A percentile compares a stretch with the other conserved stretches of the same genome.
Evolutionary conservation across 768 basidiomycete genomes (phyloP).

Genomic region (Hemileccinum rubropunctum): DNA sequence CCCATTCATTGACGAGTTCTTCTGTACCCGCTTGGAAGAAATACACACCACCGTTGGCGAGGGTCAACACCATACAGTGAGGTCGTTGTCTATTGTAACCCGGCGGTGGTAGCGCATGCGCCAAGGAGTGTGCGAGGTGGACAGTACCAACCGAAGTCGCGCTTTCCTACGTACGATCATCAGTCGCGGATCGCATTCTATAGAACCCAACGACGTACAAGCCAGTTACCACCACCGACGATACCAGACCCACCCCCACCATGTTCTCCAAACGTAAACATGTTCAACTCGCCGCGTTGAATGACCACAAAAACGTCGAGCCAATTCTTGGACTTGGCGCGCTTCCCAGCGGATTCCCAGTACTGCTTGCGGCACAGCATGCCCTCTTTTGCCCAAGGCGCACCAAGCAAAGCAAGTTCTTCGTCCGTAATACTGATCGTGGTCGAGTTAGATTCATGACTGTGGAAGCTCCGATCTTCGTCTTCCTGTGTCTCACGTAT

Average conservation of each 20-base stretch:
- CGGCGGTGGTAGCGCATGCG: constrained; percentile 84
- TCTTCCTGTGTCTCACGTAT: constrained; percentile 93
- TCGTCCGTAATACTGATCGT: constrained; percentile 91
- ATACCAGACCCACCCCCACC: constrained; percentile 58
- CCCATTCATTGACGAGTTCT: constrained; percentile 99
- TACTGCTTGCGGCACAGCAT: constrained; percentile 94
- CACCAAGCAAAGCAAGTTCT: constrained; percentile 89
- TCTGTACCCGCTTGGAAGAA: constrained; percentile 99
- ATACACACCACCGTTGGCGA: constrained; percentile 86
- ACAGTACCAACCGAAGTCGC: constrained; percentile 83
- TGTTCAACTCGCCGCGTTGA: constrained; percentile 88
- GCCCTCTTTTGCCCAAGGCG: constrained; percentile 99
- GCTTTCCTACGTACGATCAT: constrained; percentile 58
- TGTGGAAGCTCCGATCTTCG: constrained; percentile 68
- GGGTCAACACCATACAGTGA: constrained; percentile 91
- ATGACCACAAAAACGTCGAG: constrained; percentile 95
- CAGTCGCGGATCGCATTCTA: constrained; percentile 7
- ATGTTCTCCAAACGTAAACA: constrained; percentile 91
- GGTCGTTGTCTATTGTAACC: constrained; percentile 91
- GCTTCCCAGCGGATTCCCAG: constrained; percentile 81
- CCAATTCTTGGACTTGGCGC: constrained; percentile 89
- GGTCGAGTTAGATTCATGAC: constrained; percentile 63
- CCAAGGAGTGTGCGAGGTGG: constrained; percentile 81
- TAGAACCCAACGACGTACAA: constrained; percentile 56
- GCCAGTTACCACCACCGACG: constrained; percentile 97